Evolutionary conservation across 768 basidiomycete genomes (phyloP).

Genomic region (Lentinula guzmanii): DNA sequence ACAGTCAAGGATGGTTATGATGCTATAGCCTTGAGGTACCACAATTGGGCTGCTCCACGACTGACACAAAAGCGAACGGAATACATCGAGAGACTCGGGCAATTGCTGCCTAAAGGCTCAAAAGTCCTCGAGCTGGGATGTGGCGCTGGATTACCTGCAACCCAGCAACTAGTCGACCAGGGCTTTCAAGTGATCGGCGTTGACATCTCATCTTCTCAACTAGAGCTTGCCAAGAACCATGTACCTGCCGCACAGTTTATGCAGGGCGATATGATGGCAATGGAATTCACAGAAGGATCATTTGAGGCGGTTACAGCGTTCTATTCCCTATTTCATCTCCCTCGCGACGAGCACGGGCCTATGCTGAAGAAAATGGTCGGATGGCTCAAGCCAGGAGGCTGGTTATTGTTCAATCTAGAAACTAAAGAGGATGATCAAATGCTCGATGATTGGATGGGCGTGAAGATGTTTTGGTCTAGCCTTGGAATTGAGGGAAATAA

Average conservation of each 20-base stretch:
- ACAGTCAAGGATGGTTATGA: conserved; percentile 13
- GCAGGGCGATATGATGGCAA: conserved; percentile 21
- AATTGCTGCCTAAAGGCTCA: conserved; percentile 13
- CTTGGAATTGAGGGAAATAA: conserved; percentile 20
- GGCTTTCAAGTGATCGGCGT: conserved; percentile 20
- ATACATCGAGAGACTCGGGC: conserved; percentile 15
- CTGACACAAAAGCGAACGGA: conserved; percentile 13
- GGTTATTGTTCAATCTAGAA: conserved; percentile 16
- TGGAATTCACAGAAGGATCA: conserved; percentile 10
- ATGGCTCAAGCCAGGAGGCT: conserved; percentile 23
- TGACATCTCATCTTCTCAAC: conserved; percentile 22
- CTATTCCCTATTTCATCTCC: conserved; percentile 23
- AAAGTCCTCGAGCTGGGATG: conserved; percentile 23
- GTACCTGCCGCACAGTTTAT: conserved; percentile 18
- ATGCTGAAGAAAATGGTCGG: conserved; percentile 19
- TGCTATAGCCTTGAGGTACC: conserved; percentile 9
- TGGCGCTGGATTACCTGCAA: conserved; percentile 21
- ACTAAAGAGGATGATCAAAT: conserved; percentile 13
- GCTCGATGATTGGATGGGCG: conserved; percentile 19
- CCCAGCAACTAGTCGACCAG: conserved; percentile 15
- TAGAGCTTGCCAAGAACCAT: conserved; percentile 17
- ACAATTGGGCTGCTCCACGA: conserved; percentile 15
- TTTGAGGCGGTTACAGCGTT: conserved; percentile 22
- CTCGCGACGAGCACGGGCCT: conserved; percentile 19
- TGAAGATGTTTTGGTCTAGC: conserved; percentile 19